These are phyloP conservation scores for Pseudoneurospora amorphoporcata DNA, from an alignment of 495 filamentous ascomycete species.

Conservation along the genomic window DNA sequence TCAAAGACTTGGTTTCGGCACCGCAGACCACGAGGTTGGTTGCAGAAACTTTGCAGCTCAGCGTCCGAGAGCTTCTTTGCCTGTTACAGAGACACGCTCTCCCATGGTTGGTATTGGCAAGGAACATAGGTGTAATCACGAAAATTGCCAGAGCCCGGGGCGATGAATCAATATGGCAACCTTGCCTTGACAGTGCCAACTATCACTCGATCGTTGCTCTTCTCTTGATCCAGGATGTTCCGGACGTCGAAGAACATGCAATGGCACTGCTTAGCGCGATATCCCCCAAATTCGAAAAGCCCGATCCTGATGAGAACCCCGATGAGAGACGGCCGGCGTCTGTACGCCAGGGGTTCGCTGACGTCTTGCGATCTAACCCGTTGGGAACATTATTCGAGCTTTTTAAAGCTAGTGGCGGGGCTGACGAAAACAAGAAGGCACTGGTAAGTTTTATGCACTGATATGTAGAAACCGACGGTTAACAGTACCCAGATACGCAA, in stretches of 20 bases:
- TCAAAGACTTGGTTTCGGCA: constrained; percentile 66
- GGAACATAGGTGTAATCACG: constrained; percentile 66
- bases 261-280: constrained; percentile 57
- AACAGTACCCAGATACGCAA: constrained; percentile 36
- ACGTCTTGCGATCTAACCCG: constrained; percentile 65
- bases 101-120: constrained; percentile 72
- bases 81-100: constrained; percentile 71
- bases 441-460: constrained; percentile 19
- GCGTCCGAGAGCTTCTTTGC: constrained; percentile 60
- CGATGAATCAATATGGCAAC: constrained; percentile 30
- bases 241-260: constrained; percentile 54
- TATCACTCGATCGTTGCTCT: constrained; percentile 69
- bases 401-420: constrained; percentile 70
- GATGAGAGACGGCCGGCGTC: neutral
- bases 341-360: constrained; percentile 36
- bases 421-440: constrained; percentile 47
- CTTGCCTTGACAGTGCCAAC: constrained; percentile 51
- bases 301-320: constrained; percentile 13
- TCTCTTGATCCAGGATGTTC: constrained; percentile 59
- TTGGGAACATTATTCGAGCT: constrained; percentile 67
- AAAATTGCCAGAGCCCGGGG: constrained; percentile 67
- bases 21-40: constrained; percentile 75
- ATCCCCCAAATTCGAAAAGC: constrained; percentile 55
- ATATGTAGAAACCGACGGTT: constrained; percentile 5
- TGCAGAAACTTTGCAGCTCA: constrained; percentile 66